These are phyloP conservation scores for Solanum rostratum DNA, from an alignment of 257 asterid genomes.

Conservation along the genomic window DNA sequence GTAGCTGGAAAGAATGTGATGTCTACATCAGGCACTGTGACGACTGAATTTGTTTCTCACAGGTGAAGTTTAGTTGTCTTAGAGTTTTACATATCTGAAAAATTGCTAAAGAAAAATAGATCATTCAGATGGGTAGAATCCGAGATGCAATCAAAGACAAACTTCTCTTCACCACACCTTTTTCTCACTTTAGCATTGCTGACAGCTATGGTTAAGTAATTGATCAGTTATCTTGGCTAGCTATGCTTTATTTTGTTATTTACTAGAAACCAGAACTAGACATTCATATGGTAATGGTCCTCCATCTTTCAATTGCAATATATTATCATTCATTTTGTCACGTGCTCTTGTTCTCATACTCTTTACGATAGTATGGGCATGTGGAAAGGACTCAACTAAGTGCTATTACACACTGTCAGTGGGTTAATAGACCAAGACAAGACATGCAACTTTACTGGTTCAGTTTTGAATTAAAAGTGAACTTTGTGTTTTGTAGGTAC, in stretches of 20 bases:
- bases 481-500: conserved; percentile 33
- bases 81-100: not conserved
- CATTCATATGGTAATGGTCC: not conserved
- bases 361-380: not conserved
- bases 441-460: not conserved
- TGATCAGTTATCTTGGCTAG: not conserved
- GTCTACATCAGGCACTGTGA: conserved; percentile 82
- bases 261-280: not conserved
- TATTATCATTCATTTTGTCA: not conserved
- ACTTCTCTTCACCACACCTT: not conserved
- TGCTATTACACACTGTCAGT: not conserved
- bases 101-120: not conserved
- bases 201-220: not conserved
- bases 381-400: not conserved
- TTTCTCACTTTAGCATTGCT: not conserved
- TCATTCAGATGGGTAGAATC: not conserved
- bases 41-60: conserved; percentile 84
- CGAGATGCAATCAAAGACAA: not conserved
- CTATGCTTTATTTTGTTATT: not conserved
- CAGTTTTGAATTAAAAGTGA: not conserved
- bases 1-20: conserved; percentile 84
- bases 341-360: not conserved
- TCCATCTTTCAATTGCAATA: not conserved
- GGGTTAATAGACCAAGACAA: not conserved
- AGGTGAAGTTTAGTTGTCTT: conserved; percentile 20